These are phyloP conservation scores for Lachnellula hyalina DNA, from an alignment of 2,329 filamentous ascomycete species.

Conservation along the genomic window DNA sequence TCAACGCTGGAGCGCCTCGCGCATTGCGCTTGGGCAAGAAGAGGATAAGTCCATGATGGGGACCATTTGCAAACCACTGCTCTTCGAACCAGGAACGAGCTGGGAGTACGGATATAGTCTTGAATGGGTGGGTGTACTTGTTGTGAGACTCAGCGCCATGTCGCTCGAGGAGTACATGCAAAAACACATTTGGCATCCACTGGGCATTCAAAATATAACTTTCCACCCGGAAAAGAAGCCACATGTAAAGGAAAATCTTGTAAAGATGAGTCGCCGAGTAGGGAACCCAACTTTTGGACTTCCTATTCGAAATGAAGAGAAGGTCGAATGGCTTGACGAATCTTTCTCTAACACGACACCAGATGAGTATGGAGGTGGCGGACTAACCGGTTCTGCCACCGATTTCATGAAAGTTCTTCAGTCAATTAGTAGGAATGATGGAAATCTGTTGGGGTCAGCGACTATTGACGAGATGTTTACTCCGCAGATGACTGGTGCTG, in stretches of 20 bases:
- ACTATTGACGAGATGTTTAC: constrained; percentile 3
- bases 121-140: constrained; percentile 47
- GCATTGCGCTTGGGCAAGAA: no score
- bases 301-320: background rate
- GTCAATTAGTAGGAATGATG: background rate
- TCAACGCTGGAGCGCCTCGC: background rate
- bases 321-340: constrained; percentile 18
- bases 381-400: background rate
- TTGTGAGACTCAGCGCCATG: constrained; percentile 36
- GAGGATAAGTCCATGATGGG: no score
- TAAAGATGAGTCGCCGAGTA: constrained; percentile 6
- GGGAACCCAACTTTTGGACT: constrained; percentile 5
- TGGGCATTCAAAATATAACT: constrained; percentile 12
- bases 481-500: background rate
- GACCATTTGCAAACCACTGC: constrained; percentile 37
- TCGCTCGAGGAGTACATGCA: constrained; percentile 19
- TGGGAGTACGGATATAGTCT: constrained; percentile 54
- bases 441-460: background rate
- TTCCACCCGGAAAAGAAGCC: constrained; percentile 9
- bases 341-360: constrained; percentile 28
- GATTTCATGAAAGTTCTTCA: background rate
- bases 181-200: constrained; percentile 13
- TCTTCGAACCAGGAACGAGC: constrained; percentile 56
- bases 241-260: background rate
- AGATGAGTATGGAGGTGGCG: constrained; percentile 21